Percentiles rank a stretch among this genome's conserved stretches.
These are phyloP conservation scores for Guillardia theta DNA, from an alignment of 78 protist genomes.

Conservation along the genomic window DNA sequence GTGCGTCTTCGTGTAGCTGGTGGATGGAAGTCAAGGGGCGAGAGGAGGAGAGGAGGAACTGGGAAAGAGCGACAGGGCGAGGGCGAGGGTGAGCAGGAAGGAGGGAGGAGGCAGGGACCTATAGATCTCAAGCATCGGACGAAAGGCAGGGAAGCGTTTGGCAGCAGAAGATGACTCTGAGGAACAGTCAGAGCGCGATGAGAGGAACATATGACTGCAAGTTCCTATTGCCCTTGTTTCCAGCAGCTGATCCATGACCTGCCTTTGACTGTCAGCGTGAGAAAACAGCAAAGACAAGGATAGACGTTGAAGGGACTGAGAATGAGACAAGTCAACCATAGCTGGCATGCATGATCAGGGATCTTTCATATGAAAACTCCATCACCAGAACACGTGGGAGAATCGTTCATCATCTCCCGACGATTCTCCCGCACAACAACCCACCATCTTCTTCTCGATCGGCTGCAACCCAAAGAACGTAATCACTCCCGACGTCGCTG, in stretches of 20 bases:
- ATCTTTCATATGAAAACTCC: too few species aligned
- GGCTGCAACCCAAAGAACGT: not conserved
- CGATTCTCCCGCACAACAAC: too few species aligned
- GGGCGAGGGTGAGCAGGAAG: not conserved
- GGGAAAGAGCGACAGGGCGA: not conserved
- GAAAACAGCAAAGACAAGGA: not conserved
- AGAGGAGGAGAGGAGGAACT: not conserved
- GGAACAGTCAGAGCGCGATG: too few species aligned
- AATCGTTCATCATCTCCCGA: too few species aligned
- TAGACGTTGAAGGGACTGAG: not conserved
- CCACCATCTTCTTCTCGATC: not conserved
- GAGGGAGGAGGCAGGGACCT: not conserved
- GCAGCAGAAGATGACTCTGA: too few species aligned
- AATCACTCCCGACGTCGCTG: not conserved
- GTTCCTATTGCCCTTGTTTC: not conserved
- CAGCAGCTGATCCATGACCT: not conserved
- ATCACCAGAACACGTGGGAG: too few species aligned
- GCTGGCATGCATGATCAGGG: too few species aligned
- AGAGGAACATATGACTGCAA: not conserved
- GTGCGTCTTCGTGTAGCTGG: not conserved
- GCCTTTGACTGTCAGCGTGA: not conserved
- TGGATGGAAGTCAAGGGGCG: not conserved
- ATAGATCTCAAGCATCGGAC: not conserved
- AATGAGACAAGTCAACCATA: too few species aligned
- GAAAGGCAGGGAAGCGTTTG: too few species aligned